phyloP scores from a whole-genome alignment of 352 stramenopile species.

The Globisporangium radiosum region DNA sequence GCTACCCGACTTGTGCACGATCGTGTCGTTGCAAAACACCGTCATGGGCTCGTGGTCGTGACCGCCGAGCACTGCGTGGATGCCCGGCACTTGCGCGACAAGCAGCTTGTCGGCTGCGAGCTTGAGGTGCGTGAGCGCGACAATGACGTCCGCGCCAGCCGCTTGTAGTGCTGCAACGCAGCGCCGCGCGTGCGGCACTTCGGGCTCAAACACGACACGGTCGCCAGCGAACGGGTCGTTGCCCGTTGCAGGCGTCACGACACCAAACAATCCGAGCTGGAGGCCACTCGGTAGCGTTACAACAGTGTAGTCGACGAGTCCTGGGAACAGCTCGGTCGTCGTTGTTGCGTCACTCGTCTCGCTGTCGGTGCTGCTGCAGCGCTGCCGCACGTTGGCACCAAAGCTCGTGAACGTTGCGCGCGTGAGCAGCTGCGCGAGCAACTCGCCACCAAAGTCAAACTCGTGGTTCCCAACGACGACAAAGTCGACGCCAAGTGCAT shows the following conservation, averaged over 20 bases:
- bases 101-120: slow-evolving; percentile 72
- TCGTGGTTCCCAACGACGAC: slow-evolving; percentile 79
- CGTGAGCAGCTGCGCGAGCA: slow-evolving; percentile 29
- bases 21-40: slow-evolving; percentile 66
- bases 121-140: slow-evolving; percentile 81
- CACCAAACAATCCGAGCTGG: slow-evolving; percentile 45
- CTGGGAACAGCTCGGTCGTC: slow-evolving; percentile 8
- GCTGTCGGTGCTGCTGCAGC: background rate
- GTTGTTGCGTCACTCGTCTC: no score
- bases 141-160: slow-evolving; percentile 72
- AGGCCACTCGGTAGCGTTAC: slow-evolving; percentile 31
- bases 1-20: slow-evolving; percentile 89
- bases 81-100: slow-evolving; percentile 49
- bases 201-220: slow-evolving; percentile 44
- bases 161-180: slow-evolving; percentile 57
- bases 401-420: slow-evolving; percentile 43
- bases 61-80: slow-evolving; percentile 85
- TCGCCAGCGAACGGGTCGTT: slow-evolving; percentile 45
- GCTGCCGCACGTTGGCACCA: slow-evolving; percentile 50
- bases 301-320: slow-evolving; percentile 21
- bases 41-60: slow-evolving; percentile 91
- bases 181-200: slow-evolving; percentile 31
- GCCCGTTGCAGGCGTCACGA: slow-evolving; percentile 45
- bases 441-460: slow-evolving; percentile 55
- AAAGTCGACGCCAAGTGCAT: slow-evolving; percentile 42